Conservation (phyloP, 495 filamentous ascomycete species). For the Trichocladium uniseriatum region DNA sequence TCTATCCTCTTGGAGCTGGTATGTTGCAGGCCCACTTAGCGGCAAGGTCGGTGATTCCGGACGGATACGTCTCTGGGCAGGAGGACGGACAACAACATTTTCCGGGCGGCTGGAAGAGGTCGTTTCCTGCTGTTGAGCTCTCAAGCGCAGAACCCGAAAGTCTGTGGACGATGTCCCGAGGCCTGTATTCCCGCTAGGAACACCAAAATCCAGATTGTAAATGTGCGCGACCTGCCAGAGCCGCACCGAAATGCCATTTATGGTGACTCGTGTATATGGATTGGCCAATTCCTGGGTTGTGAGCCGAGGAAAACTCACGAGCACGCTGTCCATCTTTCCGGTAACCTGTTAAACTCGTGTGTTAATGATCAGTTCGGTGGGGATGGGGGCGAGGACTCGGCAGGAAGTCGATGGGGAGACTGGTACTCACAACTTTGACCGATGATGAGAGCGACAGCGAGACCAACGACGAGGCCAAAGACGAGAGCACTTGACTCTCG, state of each 20-base stretch:
- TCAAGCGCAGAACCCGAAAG: neutral
- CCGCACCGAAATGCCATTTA: neutral
- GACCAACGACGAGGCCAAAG: too few relatives aligned
- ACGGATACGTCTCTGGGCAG: too few relatives aligned
- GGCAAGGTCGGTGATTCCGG: neutral
- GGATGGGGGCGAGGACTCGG: too few relatives aligned
- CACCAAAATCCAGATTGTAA: neutral
- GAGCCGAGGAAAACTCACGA: neutral
- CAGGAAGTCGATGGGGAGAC: too few relatives aligned
- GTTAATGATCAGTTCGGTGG: too few relatives aligned
- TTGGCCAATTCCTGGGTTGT: neutral
- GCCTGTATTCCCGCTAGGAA: neutral
- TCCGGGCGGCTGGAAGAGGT: neutral
- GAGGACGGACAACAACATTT: too few relatives aligned
- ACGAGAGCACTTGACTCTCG: too few relatives aligned
- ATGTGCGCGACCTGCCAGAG: constrained; percentile 15
- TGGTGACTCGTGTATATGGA: neutral
- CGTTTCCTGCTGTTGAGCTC: neutral
- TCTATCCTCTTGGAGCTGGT: neutral
- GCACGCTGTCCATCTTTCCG: neutral
- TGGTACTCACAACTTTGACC: too few relatives aligned
- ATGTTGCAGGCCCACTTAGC: neutral
- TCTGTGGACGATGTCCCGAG: neutral
- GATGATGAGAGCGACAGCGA: too few relatives aligned
- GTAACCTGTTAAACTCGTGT: neutral